Base-by-base conservation (phyloP, 2,329 filamentous ascomycete species). In the Fusarium globosum region DNA sequence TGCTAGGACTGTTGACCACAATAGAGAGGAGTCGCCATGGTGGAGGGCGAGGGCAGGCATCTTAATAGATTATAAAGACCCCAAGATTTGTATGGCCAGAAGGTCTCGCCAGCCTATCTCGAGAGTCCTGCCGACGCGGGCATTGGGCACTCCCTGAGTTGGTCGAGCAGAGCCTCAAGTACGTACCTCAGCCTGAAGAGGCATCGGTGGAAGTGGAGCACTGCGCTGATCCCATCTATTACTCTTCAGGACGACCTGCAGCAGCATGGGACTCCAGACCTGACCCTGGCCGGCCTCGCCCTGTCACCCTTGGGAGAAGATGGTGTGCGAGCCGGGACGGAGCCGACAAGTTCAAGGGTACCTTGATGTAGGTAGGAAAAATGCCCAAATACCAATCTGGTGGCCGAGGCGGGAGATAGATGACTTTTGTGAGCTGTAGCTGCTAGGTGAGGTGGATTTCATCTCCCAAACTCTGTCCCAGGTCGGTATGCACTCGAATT, bases 31-130 rank as follows among this genome's bases (percentile, higher is more conserved):
- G 30, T 38, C 28, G 45, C 26, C 55, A 61, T 73, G 49, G n/a
- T 65, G 62, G 62, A 61, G 67, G 71, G 71, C 46, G 71, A 68
- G 53, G 57, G 48, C 39, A 56, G 56, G 36, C 71, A 72, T 63
- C 64, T 73, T 73, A 68, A 74, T 49, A 51, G 33, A 46, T 71
- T 49, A 58, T 61, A 48, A 64, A 35, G 36, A 41, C 52, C 66
- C 56, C 55, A 21, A 43, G 28, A 68, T 55, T 68, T 59, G 59
- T 38, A 64, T 42, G 59, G 28, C 51, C 23, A 48, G 36, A 71
- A 42, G 35, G 49, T 58, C 28, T 59, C 57, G 46, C 46, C 49
- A 42, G 41, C 48, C 51, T 45, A 38, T 36, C 38, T 51, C 30
- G 23, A 36, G 38, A 21, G 39, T 26, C 49, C 52, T 15, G 28